phyloP scores from a whole-genome alignment of 2,329 filamentous ascomycete genomes.

The Aspergillus fructus region DNA sequence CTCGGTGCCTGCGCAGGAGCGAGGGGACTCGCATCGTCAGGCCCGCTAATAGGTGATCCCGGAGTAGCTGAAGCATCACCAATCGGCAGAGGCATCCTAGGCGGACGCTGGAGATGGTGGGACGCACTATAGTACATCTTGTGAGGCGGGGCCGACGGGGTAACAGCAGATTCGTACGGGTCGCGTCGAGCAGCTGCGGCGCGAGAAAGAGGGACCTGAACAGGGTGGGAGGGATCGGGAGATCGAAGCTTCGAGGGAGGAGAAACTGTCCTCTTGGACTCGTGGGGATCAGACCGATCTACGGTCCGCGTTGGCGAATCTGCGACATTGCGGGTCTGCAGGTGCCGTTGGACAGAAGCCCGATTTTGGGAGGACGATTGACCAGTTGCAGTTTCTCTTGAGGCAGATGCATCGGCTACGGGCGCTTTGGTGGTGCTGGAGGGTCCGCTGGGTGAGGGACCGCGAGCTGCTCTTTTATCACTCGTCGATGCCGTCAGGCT shows the following conservation, averaged over 20 bases:
- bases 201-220: constrained; percentile 39
- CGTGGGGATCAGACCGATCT: constrained; percentile 24
- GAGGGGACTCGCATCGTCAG: constrained; percentile 58
- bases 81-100: constrained; percentile 86
- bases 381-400: constrained; percentile 44
- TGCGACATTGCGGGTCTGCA: constrained; percentile 40
- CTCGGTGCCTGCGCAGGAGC: constrained; percentile 46
- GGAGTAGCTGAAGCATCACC: constrained; percentile 88
- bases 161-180: constrained; percentile 28
- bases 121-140: constrained; percentile 49
- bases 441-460: constrained; percentile 42
- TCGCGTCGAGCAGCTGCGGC: constrained; percentile 28
- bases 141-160: constrained; percentile 46
- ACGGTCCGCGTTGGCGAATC: constrained; percentile 28
- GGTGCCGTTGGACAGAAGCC: constrained; percentile 40
- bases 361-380: constrained; percentile 37
- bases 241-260: constrained; percentile 26
- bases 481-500: constrained; percentile 23
- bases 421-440: constrained; percentile 38
- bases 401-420: constrained; percentile 44
- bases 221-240: constrained; percentile 37
- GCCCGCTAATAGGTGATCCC: constrained; percentile 81
- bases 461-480: constrained; percentile 42
- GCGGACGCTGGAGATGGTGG: constrained; percentile 59
- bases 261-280: constrained; percentile 22